Percentiles rank a stretch among this genome's conserved stretches.
Evolutionary conservation across 73 alveolate genomes (phyloP).

Genomic region (Paramecium primaurelia): DNA sequence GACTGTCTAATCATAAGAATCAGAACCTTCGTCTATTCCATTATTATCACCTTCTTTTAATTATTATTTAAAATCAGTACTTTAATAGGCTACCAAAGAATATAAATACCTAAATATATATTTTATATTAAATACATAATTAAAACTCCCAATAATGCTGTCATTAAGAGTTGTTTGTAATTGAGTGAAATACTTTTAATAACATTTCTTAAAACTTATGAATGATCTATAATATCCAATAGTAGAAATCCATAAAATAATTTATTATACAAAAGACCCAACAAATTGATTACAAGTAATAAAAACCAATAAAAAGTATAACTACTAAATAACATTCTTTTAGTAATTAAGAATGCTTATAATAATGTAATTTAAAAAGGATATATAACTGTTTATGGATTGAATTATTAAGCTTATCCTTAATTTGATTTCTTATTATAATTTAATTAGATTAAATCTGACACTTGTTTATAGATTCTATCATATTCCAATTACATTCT

Average conservation of each 20-base stretch:
- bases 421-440: background rate
- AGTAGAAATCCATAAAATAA: conserved; percentile 47
- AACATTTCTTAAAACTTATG: conserved; percentile 58
- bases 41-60: background rate
- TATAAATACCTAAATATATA: background rate
- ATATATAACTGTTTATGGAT: background rate
- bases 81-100: conserved; percentile 40
- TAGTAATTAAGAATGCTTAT: background rate
- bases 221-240: conserved; percentile 56
- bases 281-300: background rate
- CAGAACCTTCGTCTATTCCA: background rate
- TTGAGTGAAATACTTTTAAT: conserved; percentile 48
- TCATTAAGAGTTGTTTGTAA: conserved; percentile 43
- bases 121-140: background rate
- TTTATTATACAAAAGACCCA: conserved; percentile 35
- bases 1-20: background rate
- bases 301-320: conserved; percentile 47
- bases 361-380: background rate
- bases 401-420: background rate
- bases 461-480: background rate
- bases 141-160: conserved; percentile 59
- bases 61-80: conserved; percentile 39
- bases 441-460: conserved; percentile 3
- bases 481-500: conserved; percentile 42
- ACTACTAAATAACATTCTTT: conserved; percentile 13